Evolutionary conservation across 306 rosid species (phyloP), one percentile per base, ranked within the genome.

Genomic region (Quercus berberidifolia): DNA sequence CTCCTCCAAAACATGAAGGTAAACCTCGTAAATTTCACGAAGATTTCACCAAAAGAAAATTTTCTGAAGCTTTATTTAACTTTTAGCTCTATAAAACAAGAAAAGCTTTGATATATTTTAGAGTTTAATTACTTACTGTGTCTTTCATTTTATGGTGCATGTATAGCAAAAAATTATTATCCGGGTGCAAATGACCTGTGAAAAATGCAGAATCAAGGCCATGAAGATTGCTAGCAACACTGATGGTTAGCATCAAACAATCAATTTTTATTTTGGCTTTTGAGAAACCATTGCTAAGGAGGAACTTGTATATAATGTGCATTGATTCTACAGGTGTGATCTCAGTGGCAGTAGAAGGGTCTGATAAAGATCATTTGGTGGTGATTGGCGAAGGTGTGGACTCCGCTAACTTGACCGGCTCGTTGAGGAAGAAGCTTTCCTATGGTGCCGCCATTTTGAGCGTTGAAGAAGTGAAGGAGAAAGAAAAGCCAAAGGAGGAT

Each of bases 161-260:
- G 83, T 73, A 85, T 73, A 85, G 91, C 77, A 83, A 73, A 83
- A 83, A 71, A 83, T 83, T 6, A 63, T 79, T 3, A 64, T 88
- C 33, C 81, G 71, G 76, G 85, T 81, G 30, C 23, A 6, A 5
- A 3, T 81, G 74, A 21, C 30, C 62, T 21, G 62, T 41, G 80
- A 79, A 5, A 85, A 81, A 83, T 57, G 77, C 79, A 69, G 87
- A 64, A 75, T 71, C 52, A 83, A 78, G 71, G 86, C 83, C 83
- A 68, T 88, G 79, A 78, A 79, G 73, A 83, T 83, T 55, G 89
- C 87, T 0, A 80, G 82, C 5, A 56, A 2, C 13, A 72, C 72
- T 43, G 0, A 31, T 0, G 87, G 81, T 78, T 41, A 11, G 55
- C 20, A 79, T 57, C 58, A 14, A 25, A 35, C 23, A 6, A 11